Base-by-base conservation (phyloP, 2,329 filamentous ascomycete genomes). In the Periconia sp. region DNA sequence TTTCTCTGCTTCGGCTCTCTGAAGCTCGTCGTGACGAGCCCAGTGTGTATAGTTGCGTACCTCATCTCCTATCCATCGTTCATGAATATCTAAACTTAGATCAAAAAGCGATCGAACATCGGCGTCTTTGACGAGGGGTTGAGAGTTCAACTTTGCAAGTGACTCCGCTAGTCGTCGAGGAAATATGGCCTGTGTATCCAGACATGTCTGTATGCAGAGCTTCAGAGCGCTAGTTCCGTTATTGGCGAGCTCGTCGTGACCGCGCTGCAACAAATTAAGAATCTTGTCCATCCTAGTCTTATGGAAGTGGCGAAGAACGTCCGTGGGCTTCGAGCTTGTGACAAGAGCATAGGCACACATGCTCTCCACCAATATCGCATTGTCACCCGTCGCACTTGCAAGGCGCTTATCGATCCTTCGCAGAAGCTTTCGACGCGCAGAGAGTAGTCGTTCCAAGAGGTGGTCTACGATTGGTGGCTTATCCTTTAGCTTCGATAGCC, bases 21-120 rank as follows among this genome's bases (percentile, higher is more conserved):
- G 61, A 4, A 78, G 57, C 53, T 94, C 88, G 53, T 92, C 89
- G 57, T 95, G 85, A 21, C 88, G 84, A 24, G 95, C 88, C 73
- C 90, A 96, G 0, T 92, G 92, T 1, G 85, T 92, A 63, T 95
- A 96, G 52, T 87, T 87, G 33, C 82, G 83, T 29, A 96, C 88
- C 47, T 95, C 89, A 6, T 91, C 84, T 13, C 87, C 81, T 50
- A 94, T 88, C 88, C 91, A 95, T 15, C 80, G 79, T 51, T 86
- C 83, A 59, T 89, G 84, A 8, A 94, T 73, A 61, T 96, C 90
- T 18, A 96, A 73, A 24, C 88, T 82, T 10, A 96, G 73, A 12
- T 86, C 86, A 52, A 88, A 83, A 1, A 94, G 69, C 1, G 74
- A 71, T 40, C 80, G 78, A 13, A 96, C 74, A 1, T 84, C 78